Evolutionary conservation across 2,329 filamentous ascomycete genomes (phyloP), one percentile per base, ranked within the genome.

Genomic region (Fusarium sp.): DNA sequence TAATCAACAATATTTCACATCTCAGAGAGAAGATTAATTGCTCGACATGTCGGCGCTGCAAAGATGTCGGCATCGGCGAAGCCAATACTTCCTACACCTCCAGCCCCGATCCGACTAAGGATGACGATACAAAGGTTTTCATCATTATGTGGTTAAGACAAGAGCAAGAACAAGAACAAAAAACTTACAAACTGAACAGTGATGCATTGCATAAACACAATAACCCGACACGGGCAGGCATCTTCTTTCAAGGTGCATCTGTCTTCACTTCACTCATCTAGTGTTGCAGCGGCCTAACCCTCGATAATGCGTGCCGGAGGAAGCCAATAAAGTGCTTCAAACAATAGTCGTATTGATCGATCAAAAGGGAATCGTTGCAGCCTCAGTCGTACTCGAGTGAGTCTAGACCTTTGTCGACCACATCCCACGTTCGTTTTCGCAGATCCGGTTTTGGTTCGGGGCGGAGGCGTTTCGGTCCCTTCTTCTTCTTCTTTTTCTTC

Each of bases 81-180:
- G 68, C 66, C 50, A 67, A 66, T 74, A 67, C 68, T 57, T 77
- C 75, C 44, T 77, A 59, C 66, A 62, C 62, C 69, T 63, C 62
- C 62, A 67, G 63, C 63, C 65, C 62, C 58, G 72, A 76, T 96
- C 88, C 84, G 92, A 82, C 91, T 96, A 96, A 96, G 92, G 92
- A 96, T 96, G 92, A 96, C 91, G 90, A 93, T 93, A 93, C 68
- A 61, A 79, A 84, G 76, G 76, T 82, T 93, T 87, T 95, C 92
- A 94, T 96, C 92, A 94, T 89, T 57, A 59, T 61, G 56, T 57
- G 63, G 45, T 14, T 25, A 47, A 37, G n/a, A 31, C 15, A 6
- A 41, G 49, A 42, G 29, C 3, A 39, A 29, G 49, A 37, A 39
- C 6, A 17, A 44, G 39, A 41, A 61, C 62, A 5, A 17, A 44